These are phyloP conservation scores for Aspergillus floridensis DNA, from an alignment of 2,329 filamentous ascomycete genomes.

Conservation along the genomic window DNA sequence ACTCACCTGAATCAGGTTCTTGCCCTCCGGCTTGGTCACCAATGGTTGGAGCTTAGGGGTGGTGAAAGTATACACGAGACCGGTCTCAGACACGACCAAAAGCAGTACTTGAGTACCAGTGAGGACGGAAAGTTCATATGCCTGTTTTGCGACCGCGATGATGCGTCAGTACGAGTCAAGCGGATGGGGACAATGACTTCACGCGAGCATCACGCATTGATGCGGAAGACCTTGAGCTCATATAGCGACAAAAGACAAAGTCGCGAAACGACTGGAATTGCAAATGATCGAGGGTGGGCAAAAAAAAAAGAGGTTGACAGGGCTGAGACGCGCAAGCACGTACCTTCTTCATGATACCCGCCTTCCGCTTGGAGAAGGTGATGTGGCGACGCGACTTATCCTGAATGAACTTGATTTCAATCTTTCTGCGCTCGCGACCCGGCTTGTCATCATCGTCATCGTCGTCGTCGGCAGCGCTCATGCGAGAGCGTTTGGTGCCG, in stretches of 20 bases:
- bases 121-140: slow-evolving; percentile 94
- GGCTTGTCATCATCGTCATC: slow-evolving; percentile 98
- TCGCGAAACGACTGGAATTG: neutral
- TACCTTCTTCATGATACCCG: slow-evolving; percentile 99
- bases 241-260: neutral
- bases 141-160: slow-evolving; percentile 53
- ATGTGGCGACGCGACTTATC: slow-evolving; percentile 99
- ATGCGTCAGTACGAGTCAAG: slow-evolving; percentile 13
- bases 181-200: neutral
- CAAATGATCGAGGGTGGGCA: slow-evolving; percentile 1
- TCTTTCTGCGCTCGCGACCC: slow-evolving; percentile 96
- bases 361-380: slow-evolving; percentile 99
- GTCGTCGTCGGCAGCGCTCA: slow-evolving; percentile 76
- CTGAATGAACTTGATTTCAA: slow-evolving; percentile 99
- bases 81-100: slow-evolving; percentile 94
- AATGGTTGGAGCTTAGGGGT: slow-evolving; percentile 97
- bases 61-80: slow-evolving; percentile 96
- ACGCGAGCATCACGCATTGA: slow-evolving; percentile 1
- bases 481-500: slow-evolving; percentile 85
- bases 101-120: slow-evolving; percentile 97
- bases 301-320: slow-evolving; percentile 10
- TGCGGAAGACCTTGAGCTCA: slow-evolving; percentile 8
- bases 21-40: slow-evolving; percentile 97
- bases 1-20: slow-evolving; percentile 96
- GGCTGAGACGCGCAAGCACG: slow-evolving; percentile 33